Conservation (phyloP, 2,329 filamentous ascomycete genomes). For the Cercospora canescens region DNA sequence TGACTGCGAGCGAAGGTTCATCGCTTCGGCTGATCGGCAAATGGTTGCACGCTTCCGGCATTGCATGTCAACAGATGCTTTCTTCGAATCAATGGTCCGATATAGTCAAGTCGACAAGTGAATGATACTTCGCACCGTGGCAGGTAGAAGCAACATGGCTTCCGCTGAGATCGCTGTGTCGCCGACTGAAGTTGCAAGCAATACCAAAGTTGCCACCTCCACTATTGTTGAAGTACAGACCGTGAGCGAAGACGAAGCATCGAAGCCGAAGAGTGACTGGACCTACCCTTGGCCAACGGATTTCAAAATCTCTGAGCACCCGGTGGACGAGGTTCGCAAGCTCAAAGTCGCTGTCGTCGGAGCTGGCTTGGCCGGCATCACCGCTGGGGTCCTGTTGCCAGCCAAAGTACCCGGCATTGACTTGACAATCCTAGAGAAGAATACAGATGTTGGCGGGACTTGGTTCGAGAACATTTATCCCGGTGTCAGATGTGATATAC, state of each 20-base stretch:
- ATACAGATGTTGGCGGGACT: slow-evolving; percentile 58
- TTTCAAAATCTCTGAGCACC: slow-evolving; percentile 32
- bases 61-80: not conserved
- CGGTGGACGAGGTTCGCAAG: slow-evolving; percentile 30
- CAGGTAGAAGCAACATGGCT: slow-evolving; percentile 8
- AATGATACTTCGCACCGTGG: not conserved
- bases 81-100: not conserved
- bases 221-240: slow-evolving; percentile 12
- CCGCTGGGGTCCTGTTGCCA: slow-evolving; percentile 65
- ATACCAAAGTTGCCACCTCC: slow-evolving; percentile 3
- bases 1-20: not conserved
- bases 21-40: slow-evolving; percentile 17
- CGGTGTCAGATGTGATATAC: slow-evolving; percentile 60
- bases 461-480: slow-evolving; percentile 42
- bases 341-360: slow-evolving; percentile 59
- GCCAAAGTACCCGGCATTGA: slow-evolving; percentile 68
- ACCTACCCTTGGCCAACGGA: slow-evolving; percentile 29
- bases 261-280: slow-evolving; percentile 5
- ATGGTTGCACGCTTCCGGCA: not conserved
- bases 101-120: not conserved
- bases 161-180: slow-evolving; percentile 5
- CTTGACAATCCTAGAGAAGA: slow-evolving; percentile 68
- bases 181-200: not conserved
- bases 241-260: slow-evolving; percentile 6
- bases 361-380: slow-evolving; percentile 63